Evolutionary conservation across 2,329 filamentous ascomycete species (phyloP), one percentile per base, ranked within the genome.

Genomic region (Penicillium sp.): DNA sequence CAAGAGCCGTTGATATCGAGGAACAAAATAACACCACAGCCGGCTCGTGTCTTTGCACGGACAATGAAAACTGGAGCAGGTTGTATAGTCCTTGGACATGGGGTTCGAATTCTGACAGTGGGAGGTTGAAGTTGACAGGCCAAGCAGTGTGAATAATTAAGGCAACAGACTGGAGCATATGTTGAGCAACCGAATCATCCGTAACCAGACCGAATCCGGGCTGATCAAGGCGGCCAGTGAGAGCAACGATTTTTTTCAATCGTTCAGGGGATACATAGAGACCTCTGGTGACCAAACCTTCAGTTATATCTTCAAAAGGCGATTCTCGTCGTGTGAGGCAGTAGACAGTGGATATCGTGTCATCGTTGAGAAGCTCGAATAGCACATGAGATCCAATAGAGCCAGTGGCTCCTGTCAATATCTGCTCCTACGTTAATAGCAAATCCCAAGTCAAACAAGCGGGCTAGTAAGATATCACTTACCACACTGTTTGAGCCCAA

Each of bases 41-140:
- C 21, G 63, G 66, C 3, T 55, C 36, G 1, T 64, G 45, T 31
- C 65, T 65, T n/a, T 64, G 59, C 1, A 72, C 72, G 0, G 65
- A 69, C 5, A 80, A 64, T 0, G 77, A 77, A 32, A 83, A 72
- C 44, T 75, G 64, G 42, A 82, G 65, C 0, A 83, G 71, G 52
- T 80, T 75, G 45, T 68, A 66, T 3, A 82, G 66, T 2, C 78
- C 74, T 45, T 57, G 53, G 44, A 75, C 78, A 59, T 81, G 78
- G 36, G 76, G 73, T 31, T 74, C 74, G 57, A 82, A 83, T 58
- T 72, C 77, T 21, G 67, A 58, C 1, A 83, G 68, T 1, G 77
- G 77, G 51, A 82, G 71, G 39, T 78, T 77, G 69, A 83, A 83
- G 61, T 83, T 82, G 48, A 83, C 81, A 1, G 79, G 77, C 81